Evolutionary conservation across 352 stramenopile genomes (phyloP).

Genomic region (Pythium utonaiense): DNA sequence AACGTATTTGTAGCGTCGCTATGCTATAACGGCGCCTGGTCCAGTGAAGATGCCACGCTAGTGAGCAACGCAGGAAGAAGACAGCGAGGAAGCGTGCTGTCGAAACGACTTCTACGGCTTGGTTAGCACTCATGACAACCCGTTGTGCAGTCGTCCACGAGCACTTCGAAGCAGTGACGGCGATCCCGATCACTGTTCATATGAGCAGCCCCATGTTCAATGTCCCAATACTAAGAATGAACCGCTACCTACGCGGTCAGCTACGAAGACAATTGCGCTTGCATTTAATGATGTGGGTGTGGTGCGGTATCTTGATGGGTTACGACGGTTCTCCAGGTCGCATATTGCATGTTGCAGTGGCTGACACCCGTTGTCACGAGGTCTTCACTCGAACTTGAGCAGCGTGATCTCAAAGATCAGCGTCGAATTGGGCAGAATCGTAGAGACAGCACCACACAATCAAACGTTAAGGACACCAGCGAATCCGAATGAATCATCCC

Average conservation of each 20-base stretch:
- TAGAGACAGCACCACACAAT: constrained; percentile 23
- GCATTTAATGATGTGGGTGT: background rate
- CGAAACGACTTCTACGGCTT: too few species aligned
- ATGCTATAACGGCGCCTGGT: too few species aligned
- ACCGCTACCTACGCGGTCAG: background rate
- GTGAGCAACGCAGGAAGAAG: too few species aligned
- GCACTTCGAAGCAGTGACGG: too few species aligned
- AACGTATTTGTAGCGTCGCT: background rate
- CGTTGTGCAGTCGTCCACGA: too few species aligned
- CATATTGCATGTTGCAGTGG: too few species aligned
- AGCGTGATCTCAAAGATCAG: constrained; percentile 93
- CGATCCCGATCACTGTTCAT: background rate
- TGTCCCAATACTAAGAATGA: too few species aligned
- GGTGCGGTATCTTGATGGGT: background rate
- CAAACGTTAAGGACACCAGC: constrained; percentile 35
- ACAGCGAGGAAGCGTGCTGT: too few species aligned
- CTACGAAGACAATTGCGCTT: background rate
- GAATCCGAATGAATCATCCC: constrained; percentile 10
- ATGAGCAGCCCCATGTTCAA: too few species aligned
- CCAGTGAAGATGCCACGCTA: too few species aligned
- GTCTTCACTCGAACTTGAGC: constrained; percentile 61
- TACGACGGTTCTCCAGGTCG: too few species aligned
- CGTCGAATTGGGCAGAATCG: constrained; percentile 91
- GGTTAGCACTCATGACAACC: too few species aligned
- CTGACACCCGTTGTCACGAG: background rate